Base-by-base conservation (phyloP, 2,329 filamentous ascomycete species). In the Fusarium cyanostomum region DNA sequence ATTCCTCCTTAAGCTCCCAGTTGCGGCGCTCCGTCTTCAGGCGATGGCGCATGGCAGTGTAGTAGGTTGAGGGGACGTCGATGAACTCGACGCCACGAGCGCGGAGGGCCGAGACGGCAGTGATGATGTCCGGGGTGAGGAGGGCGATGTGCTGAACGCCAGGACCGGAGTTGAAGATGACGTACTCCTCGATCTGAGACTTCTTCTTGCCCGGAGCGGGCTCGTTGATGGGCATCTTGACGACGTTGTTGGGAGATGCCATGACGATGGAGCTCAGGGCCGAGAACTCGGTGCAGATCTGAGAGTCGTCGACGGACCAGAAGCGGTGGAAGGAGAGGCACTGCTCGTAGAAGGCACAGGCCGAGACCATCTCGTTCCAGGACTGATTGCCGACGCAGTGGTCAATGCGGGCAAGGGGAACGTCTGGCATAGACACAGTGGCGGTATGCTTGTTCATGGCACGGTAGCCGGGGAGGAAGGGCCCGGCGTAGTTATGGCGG, bases 151-250 rank as follows among this genome's bases (percentile, higher is more conserved):
- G 94, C 81, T 97, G 94, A 0, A 97, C 92, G 42, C 94, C 94
- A 0, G 94, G 82, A 1, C 94, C 94, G 46, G 89, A 87, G 81
- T 97, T 96, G 82, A 95, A 97, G 74, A 92, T 84, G 67, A 97
- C 88, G 74, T 90, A 94, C 80, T 97, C 94, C 77, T 97, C 94
- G 69, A 98, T 97, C 80, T 98, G 94, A 10, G 89, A 92, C 77
- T 92, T 92, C 79, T 92, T 94, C 81, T 95, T 95, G 57, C 94
- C 94, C 2, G 86, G 82, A 1, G 94, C 94, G 2, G 94, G 94
- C 80, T 97, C 94, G 82, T 97, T 97, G 85, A 98, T 96, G 71
- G 94, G 94, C 93, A 97, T 97, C 81, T 97, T 97, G 78, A 97
- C 92, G 5, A 90, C 77, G 56, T 94, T 90, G 80, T 94, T 92